Percentiles rank a stretch among this genome's conserved stretches.
Conservation (phyloP, 306 rosid genomes). For the Psophocarpus tetragonolobus region DNA sequence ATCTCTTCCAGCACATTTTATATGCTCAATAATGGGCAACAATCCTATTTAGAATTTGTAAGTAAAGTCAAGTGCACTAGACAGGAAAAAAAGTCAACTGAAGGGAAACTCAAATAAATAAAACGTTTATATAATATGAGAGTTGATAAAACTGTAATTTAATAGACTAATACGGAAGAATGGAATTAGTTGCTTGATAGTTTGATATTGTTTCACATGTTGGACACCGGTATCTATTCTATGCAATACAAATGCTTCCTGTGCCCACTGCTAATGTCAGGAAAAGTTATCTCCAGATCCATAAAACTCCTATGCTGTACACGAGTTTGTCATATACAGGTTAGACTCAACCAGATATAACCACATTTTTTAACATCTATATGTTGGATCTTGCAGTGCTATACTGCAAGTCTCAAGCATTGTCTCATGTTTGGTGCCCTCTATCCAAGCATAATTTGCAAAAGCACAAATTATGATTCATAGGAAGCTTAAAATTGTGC, state of each 20-base stretch:
- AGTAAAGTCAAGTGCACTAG: slow-evolving; percentile 6
- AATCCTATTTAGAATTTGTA: slow-evolving; percentile 56
- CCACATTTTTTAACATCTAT: not conserved
- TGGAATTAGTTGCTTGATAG: slow-evolving; percentile 5
- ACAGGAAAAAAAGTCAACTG: slow-evolving; percentile 5
- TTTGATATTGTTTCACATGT: not conserved
- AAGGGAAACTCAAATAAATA: slow-evolving; percentile 21
- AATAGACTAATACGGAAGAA: not conserved
- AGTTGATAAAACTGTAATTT: slow-evolving; percentile 20
- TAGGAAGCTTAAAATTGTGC: not conserved
- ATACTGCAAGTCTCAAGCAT: not conserved
- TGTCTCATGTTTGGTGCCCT: not conserved
- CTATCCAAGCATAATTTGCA: not conserved
- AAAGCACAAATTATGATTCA: not conserved
- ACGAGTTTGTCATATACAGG: not conserved
- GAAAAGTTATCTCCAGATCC: not conserved
- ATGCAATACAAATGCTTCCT: not conserved
- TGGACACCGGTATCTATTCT: not conserved
- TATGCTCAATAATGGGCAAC: slow-evolving; percentile 71
- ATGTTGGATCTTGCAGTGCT: not conserved
- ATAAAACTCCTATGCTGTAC: not conserved
- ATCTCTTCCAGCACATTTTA: slow-evolving; percentile 63
- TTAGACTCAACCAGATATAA: not conserved
- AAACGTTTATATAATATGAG: not conserved
- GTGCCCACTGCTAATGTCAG: not conserved